Evolutionary conservation across 805 yeast species (phyloP), one percentile per base, ranked within the genome.

Genomic region (Teunomyces pallodes): DNA sequence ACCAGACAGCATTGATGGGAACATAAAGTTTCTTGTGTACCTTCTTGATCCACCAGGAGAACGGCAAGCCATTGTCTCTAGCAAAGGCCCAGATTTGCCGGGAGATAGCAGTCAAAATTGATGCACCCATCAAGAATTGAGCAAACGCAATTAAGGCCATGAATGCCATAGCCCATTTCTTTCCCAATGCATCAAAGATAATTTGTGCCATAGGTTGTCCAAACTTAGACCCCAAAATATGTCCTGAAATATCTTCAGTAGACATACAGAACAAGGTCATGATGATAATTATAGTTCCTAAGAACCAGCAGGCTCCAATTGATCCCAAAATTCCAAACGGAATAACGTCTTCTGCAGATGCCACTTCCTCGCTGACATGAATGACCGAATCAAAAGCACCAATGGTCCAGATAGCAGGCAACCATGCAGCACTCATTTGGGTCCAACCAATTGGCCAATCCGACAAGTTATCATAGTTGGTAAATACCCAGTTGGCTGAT

Each of bases 11-110:
- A 55, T 83, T 74, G 26, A 83, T 63, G 12, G 94, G 92, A 28
- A 83, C 86, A 12, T 76, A 71, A 35, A 79, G 66, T 48, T 62
- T 75, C 45, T 77, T 71, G 58, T 85, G 71, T 38, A 86, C 87
- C 39, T 70, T 77, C 54, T 83, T 81, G 52, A 86, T 74, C 58
- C 70, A 70, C 38, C 72, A 65, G 9, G 84, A 74, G 52, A 83
- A 69, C 9, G 91, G 91, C 48, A 86, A 72, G 10, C 90, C 90
- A 56, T 84, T 82, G 61, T 86, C 92, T 68, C 92, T 79, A 38
- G 88, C 82, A 64, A 84, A 83, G 1, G 90, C 89, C 82, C 86
- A 85, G 45, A 83, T 74, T 62, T 84, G 90, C 63, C 90, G 77
- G 4, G 87, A 82, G 6, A 79, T 75, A 9, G 89, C 88, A 42